Conservation (phyloP, 768 basidiomycete species). For the Cubamyces lactineus region DNA sequence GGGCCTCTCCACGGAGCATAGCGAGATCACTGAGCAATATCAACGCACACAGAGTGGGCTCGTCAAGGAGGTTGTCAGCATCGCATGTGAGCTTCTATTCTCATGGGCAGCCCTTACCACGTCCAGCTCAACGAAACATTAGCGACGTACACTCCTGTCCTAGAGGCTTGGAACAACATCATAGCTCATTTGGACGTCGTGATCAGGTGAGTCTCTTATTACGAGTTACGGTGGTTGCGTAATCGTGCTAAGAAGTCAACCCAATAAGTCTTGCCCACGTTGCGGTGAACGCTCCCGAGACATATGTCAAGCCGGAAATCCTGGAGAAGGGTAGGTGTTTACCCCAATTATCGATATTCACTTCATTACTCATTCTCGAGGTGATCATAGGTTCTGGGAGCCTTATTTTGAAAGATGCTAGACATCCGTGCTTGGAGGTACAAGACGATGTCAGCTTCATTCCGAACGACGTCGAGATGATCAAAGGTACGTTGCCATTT, state of each 20-base stretch:
- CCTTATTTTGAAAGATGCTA: conserved; percentile 79
- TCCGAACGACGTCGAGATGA: conserved; percentile 93
- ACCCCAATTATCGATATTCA: neutral
- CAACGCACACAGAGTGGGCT: conserved; percentile 74
- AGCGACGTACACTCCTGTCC: conserved; percentile 91
- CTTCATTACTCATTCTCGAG: neutral
- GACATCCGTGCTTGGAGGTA: conserved; percentile 96
- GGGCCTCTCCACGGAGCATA: conserved; percentile 69
- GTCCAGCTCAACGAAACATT: conserved; percentile 1
- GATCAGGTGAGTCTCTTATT: conserved; percentile 59
- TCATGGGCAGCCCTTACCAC: neutral
- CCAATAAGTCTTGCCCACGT: conserved; percentile 84
- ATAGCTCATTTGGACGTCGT: conserved; percentile 93
- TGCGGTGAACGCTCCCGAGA: conserved; percentile 80
- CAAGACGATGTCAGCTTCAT: conserved; percentile 97
- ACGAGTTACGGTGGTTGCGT: neutral
- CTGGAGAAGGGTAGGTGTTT: conserved; percentile 66
- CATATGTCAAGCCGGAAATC: conserved; percentile 87
- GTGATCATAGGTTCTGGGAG: conserved; percentile 67
- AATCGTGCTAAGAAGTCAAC: neutral
- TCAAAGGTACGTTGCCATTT: conserved; percentile 58
- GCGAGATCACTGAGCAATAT: conserved; percentile 70
- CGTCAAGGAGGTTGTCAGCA: conserved; percentile 91
- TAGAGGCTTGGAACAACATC: conserved; percentile 81
- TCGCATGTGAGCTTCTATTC: conserved; percentile 67